Conservation (phyloP, 208 protist species). For the Blechomonas ayalai region DNA sequence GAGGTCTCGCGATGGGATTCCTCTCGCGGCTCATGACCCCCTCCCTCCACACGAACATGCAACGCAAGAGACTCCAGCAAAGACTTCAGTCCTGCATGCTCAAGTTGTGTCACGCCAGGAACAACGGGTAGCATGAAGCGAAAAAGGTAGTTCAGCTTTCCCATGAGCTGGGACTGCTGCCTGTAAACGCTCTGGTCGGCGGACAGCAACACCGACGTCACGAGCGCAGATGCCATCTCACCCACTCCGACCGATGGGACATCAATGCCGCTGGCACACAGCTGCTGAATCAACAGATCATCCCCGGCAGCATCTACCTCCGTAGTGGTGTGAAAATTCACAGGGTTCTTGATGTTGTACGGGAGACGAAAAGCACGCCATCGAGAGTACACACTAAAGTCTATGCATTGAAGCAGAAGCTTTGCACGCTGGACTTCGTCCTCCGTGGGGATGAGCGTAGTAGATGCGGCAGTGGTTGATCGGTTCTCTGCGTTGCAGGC, state of each 20-base stretch:
- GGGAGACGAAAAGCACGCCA: conserved; percentile 83
- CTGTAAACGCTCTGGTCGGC: conserved; percentile 8
- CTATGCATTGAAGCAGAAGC: conserved; percentile 45
- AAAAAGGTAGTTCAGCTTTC: conserved; percentile 31
- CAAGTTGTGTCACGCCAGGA: conserved; percentile 35
- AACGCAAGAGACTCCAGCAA: conserved; percentile 23
- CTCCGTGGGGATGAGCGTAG: too few relatives aligned
- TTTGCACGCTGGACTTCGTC: neutral
- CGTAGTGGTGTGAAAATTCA: conserved; percentile 10
- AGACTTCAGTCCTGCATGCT: conserved; percentile 12
- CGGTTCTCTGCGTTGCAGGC: neutral
- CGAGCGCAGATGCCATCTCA: conserved; percentile 15
- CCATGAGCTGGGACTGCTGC: conserved; percentile 25
- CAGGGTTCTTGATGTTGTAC: conserved; percentile 69
- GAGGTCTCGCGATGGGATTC: too few relatives aligned
- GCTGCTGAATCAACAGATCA: conserved; percentile 34
- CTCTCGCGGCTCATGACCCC: neutral
- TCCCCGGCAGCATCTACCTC: conserved; percentile 37
- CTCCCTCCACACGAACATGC: conserved; percentile 5
- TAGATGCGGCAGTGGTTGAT: neutral
- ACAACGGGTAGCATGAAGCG: conserved; percentile 64
- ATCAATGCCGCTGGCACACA: conserved; percentile 4
- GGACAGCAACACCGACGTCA: conserved; percentile 11
- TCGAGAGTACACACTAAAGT: conserved; percentile 82
- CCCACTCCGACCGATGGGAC: conserved; percentile 19